Base-by-base conservation (phyloP, 495 filamentous ascomycete genomes). In the Pseudotulostoma volvatum region DNA sequence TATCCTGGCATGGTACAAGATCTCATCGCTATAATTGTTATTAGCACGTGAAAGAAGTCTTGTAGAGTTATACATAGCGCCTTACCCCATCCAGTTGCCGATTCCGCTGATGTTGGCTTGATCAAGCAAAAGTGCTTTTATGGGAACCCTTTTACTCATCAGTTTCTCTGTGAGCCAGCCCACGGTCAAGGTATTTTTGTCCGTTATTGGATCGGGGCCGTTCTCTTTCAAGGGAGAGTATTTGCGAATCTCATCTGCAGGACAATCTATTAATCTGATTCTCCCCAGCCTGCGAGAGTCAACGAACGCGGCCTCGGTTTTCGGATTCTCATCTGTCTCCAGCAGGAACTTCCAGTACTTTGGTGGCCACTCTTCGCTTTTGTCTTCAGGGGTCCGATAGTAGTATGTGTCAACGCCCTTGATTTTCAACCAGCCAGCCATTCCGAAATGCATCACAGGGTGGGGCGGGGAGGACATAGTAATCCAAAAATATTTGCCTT, bases 401-500 rank as follows among this genome's bases (percentile, higher is more conserved):
- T 90, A 87, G 11, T 74, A 74, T 11, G 74, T 79, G 33, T 76
- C 74, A 36, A 78, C 76, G 46, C 76, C 74, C 37, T 73, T 74
- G 48, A 95, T 83, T 50, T 90, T 76, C 31, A 94, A 66, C 88
- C 90, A 96, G 7, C 87, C 84, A 38, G 60, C 48, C 79, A 86
- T 95, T 35, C 86, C 87, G 43, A 93, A 79, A 56, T 97, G 88
- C 76, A 94, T 81, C 18, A 96, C 71, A 0, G 77, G 70, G 53
- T 97, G 90, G 0, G 90, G 90, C 15, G 84, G 70, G 4, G 70
- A 73, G 17, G 68, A 66, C 71, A 81, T 79, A 33, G 67, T 60
- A 28, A 81, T 67, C 81, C 90, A 97, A 54, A 96, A 93, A 51
- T 95, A 95, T 70, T 96, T 97, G 14, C 88, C 88, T 54, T 93